These are phyloP conservation scores for Medicago arabica DNA, from an alignment of 306 rosid genomes.

Conservation along the genomic window DNA sequence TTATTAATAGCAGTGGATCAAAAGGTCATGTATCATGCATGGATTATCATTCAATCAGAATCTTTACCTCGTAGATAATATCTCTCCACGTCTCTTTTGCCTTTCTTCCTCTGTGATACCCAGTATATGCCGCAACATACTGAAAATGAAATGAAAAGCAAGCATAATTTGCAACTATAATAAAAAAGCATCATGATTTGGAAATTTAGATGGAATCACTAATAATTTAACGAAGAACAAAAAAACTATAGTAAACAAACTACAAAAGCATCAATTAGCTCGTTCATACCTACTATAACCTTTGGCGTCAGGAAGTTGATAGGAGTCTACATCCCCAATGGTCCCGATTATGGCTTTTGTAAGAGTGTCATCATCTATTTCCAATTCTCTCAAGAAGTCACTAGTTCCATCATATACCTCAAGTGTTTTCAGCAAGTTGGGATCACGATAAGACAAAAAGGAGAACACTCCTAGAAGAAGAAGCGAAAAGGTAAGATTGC, in stretches of 20 bases:
- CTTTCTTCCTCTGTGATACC: slow-evolving; percentile 96
- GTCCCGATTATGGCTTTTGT: slow-evolving; percentile 95
- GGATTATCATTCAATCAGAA: slow-evolving; percentile 32
- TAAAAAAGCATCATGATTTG: slow-evolving; percentile 11
- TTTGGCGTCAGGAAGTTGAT: slow-evolving; percentile 99
- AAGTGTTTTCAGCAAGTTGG: slow-evolving; percentile 92
- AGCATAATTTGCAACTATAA: slow-evolving; percentile 16
- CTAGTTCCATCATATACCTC: slow-evolving; percentile 91
- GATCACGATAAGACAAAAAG: slow-evolving; percentile 95
- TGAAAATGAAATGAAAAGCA: slow-evolving; percentile 36
- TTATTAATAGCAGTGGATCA: slow-evolving; percentile 1
- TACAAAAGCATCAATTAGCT: slow-evolving; percentile 9
- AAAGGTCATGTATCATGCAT: slow-evolving; percentile 5
- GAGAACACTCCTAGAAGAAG: slow-evolving; percentile 80
- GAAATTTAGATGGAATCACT: slow-evolving; percentile 22
- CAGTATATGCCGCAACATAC: slow-evolving; percentile 81
- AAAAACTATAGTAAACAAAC: slow-evolving; percentile 28
- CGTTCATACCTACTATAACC: slow-evolving; percentile 89
- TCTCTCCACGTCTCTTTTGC: slow-evolving; percentile 85
- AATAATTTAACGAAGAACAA: slow-evolving; percentile 23
- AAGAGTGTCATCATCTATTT: slow-evolving; percentile 77
- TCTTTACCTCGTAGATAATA: slow-evolving; percentile 82
- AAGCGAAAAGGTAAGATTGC: slow-evolving; percentile 44
- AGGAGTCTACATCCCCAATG: slow-evolving; percentile 92
- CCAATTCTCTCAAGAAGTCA: slow-evolving; percentile 76